These are phyloP conservation scores for Eucalyptus guilfoylei DNA, from an alignment of 345 rosid genomes.

Conservation along the genomic window DNA sequence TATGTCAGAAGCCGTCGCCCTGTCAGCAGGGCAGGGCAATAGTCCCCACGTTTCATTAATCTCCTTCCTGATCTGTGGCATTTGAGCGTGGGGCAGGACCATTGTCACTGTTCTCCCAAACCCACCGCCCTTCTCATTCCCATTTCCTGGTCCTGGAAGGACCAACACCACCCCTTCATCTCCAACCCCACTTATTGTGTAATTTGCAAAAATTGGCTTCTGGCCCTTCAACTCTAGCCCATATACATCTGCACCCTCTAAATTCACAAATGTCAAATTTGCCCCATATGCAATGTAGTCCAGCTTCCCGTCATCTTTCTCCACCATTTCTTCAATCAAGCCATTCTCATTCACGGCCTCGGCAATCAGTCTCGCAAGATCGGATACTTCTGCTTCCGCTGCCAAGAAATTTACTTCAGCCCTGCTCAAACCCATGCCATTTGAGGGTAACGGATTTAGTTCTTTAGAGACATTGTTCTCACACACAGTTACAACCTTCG, in stretches of 20 bases:
- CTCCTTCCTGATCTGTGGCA: conserved; percentile 18
- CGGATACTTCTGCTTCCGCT: conserved; percentile 2
- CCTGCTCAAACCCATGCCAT: conserved; percentile 17
- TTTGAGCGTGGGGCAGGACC: conserved; percentile 24
- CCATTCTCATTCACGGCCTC: conserved; percentile 1
- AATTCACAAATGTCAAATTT: conserved; percentile 51
- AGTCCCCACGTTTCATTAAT: conserved; percentile 5
- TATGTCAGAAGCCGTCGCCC: not conserved
- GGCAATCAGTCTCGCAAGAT: conserved; percentile 26
- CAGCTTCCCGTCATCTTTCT: not conserved
- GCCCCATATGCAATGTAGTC: conserved; percentile 51
- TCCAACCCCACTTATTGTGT: conserved; percentile 39
- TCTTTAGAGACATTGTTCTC: not conserved
- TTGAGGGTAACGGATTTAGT: conserved; percentile 1
- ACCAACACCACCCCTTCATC: conserved; percentile 50
- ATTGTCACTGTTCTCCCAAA: conserved; percentile 18
- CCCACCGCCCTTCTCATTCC: not conserved
- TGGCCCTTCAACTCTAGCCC: conserved; percentile 36
- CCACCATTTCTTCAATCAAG: conserved; percentile 9
- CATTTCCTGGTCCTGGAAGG: conserved; percentile 6
- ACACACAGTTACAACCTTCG: conserved; percentile 25
- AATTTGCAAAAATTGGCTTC: conserved; percentile 32
- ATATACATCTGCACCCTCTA: conserved; percentile 29
- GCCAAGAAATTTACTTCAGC: conserved; percentile 19
- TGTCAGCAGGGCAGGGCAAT: not conserved